Base-by-base conservation (phyloP, 2,329 filamentous ascomycete genomes). In the Pseudogymnoascus sp. region DNA sequence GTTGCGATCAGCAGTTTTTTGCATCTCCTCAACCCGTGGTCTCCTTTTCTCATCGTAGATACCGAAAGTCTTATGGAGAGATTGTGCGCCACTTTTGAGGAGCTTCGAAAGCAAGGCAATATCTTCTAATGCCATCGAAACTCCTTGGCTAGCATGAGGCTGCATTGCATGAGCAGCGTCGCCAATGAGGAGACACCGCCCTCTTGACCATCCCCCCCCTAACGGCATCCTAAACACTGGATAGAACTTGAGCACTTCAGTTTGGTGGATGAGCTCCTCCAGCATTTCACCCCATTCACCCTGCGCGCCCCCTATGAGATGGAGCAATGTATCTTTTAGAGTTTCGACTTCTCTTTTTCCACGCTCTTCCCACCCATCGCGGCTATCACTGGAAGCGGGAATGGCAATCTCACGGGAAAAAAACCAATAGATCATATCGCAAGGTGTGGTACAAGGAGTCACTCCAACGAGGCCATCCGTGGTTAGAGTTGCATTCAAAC, bases 101-200 rank as follows among this genome's bases (percentile, higher is more conserved):
- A 74, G 35, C 2, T 69, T 66, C 4, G 73, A 71, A 3, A 75
- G 63, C 35, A 73, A 60, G 6, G 28, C 28, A 31, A 31, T 31
- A 70, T 86, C 83, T 69, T 86, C 83, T 10, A 86, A 68, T 0
- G 81, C 83, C 70, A 84, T 82, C 3, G 78, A 80, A 0, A 79
- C 77, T 0, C 83, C 84, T 70, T 85, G 83, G 1, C 82, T 82
- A 0, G 78, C 79, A 5, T 78, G 80, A 0, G 83, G 78, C 2
- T 81, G 78, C 62, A 85, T 73, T 0, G 82, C 82, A 71, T 86
- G 83, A 0, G 82, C 82, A 2, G 82, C 82, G 70, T 86, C 83
- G 3, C 83, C 84, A 2, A 85, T 72, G 1, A 86, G 71, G 4
- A 86, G 75, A 50, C 69, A 69, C 8, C 70, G 65, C 2, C 84